These are phyloP conservation scores for Evernia prunastri DNA, from an alignment of 495 filamentous ascomycete genomes.

Conservation along the genomic window DNA sequence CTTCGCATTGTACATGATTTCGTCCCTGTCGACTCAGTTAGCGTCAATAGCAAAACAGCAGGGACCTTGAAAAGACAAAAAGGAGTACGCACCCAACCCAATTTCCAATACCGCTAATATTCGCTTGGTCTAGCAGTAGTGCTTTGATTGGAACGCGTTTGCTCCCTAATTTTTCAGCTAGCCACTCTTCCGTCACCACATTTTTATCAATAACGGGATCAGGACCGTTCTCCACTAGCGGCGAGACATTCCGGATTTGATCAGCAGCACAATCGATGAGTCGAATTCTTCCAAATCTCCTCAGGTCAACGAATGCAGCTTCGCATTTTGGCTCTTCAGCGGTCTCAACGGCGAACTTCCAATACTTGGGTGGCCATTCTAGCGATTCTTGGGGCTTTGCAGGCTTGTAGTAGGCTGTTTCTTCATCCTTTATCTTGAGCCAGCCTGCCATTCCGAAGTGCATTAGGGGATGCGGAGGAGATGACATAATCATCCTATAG, in stretches of 20 bases:
- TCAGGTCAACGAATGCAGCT: slow-evolving; percentile 76
- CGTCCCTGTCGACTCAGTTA: slow-evolving; percentile 49
- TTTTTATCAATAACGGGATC: slow-evolving; percentile 84
- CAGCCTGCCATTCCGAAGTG: slow-evolving; percentile 89
- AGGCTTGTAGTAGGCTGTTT: slow-evolving; percentile 70
- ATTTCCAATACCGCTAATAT: slow-evolving; percentile 89
- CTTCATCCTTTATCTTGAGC: slow-evolving; percentile 74
- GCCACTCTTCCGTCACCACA: slow-evolving; percentile 63
- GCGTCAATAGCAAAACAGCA: slow-evolving; percentile 19
- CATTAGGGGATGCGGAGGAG: slow-evolving; percentile 80
- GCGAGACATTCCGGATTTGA: slow-evolving; percentile 67
- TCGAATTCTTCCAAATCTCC: slow-evolving; percentile 69
- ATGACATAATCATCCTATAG: slow-evolving; percentile 52
- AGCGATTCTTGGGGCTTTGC: slow-evolving; percentile 49
- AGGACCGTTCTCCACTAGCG: slow-evolving; percentile 84
- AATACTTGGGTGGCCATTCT: slow-evolving; percentile 83
- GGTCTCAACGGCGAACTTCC: slow-evolving; percentile 76
- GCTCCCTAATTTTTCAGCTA: slow-evolving; percentile 58
- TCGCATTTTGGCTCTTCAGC: slow-evolving; percentile 53
- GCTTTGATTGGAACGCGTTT: slow-evolving; percentile 83
- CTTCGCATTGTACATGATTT: slow-evolving; percentile 78
- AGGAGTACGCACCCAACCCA: slow-evolving; percentile 70
- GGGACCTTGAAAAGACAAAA: background rate
- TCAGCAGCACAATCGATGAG: slow-evolving; percentile 73
- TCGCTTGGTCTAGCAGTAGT: slow-evolving; percentile 78